Conservation (phyloP, 345 rosid species). For the Salix purpurea region DNA sequence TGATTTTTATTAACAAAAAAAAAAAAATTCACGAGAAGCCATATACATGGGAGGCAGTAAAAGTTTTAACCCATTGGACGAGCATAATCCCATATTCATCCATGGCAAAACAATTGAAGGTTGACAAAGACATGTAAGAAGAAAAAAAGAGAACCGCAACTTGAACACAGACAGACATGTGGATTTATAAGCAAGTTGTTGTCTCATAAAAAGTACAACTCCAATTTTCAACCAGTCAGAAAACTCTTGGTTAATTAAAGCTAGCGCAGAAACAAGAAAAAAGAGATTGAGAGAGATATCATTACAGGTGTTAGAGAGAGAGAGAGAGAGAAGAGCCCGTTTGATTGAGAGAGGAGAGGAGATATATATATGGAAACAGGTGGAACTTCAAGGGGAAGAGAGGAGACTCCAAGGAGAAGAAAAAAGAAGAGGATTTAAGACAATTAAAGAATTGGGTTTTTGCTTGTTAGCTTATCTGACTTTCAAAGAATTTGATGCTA, state of each 20-base stretch:
- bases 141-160: not conserved
- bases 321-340: not conserved
- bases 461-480: not conserved
- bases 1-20: no score
- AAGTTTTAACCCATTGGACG: no score
- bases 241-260: slow-evolving; percentile 2
- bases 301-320: not conserved
- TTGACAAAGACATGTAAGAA: not conserved
- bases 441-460: slow-evolving; percentile 3
- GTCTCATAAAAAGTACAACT: not conserved
- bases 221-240: not conserved
- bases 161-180: not conserved
- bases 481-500: not conserved
- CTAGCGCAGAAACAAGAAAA: not conserved
- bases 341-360: not conserved
- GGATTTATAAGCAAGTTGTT: not conserved
- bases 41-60: not conserved
- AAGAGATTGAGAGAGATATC: not conserved
- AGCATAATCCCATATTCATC: no score
- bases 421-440: slow-evolving; percentile 16
- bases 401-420: slow-evolving; percentile 8
- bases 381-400: slow-evolving; percentile 13
- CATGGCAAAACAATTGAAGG: not conserved
- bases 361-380: slow-evolving; percentile 17
- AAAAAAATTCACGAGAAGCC: no score